Evolutionary conservation across 306 rosid genomes (phyloP).

Genomic region (Cicer chorassanicum): DNA sequence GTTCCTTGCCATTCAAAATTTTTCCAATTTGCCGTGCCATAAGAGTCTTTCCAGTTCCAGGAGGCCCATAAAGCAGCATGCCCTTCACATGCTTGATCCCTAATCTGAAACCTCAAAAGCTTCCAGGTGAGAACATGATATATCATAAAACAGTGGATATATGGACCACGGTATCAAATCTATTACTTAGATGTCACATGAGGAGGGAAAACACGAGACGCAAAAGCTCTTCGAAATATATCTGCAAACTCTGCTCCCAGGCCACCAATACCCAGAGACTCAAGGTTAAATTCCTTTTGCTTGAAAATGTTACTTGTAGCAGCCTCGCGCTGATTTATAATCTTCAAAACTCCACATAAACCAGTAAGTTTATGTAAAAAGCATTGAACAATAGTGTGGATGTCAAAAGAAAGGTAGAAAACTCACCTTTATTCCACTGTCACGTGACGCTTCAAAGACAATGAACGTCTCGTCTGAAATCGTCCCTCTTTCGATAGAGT

Average conservation of each 20-base stretch:
- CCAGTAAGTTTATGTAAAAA: slow-evolving; percentile 30
- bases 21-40: slow-evolving; percentile 99
- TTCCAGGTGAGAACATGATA: slow-evolving; percentile 47
- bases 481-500: slow-evolving; percentile 79
- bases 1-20: slow-evolving; percentile 93
- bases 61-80: slow-evolving; percentile 96
- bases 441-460: slow-evolving; percentile 79
- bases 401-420: slow-evolving; percentile 40
- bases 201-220: slow-evolving; percentile 98
- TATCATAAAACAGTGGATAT: slow-evolving; percentile 35
- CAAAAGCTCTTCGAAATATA: slow-evolving; percentile 99
- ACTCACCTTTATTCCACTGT: slow-evolving; percentile 89
- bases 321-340: slow-evolving; percentile 90
- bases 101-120: slow-evolving; percentile 68
- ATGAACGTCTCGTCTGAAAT: slow-evolving; percentile 81
- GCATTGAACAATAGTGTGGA: background rate
- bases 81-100: slow-evolving; percentile 99
- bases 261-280: slow-evolving; percentile 95
- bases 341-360: slow-evolving; percentile 58
- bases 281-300: slow-evolving; percentile 94
- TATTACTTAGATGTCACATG: slow-evolving; percentile 93
- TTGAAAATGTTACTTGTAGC: slow-evolving; percentile 86
- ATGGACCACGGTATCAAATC: slow-evolving; percentile 28
- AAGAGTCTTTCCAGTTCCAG: slow-evolving; percentile 99
- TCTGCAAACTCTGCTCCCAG: slow-evolving; percentile 91